phyloP scores from a whole-genome alignment of 2,329 filamentous ascomycete species.

The Aspergillus fumigatiaffinis region DNA sequence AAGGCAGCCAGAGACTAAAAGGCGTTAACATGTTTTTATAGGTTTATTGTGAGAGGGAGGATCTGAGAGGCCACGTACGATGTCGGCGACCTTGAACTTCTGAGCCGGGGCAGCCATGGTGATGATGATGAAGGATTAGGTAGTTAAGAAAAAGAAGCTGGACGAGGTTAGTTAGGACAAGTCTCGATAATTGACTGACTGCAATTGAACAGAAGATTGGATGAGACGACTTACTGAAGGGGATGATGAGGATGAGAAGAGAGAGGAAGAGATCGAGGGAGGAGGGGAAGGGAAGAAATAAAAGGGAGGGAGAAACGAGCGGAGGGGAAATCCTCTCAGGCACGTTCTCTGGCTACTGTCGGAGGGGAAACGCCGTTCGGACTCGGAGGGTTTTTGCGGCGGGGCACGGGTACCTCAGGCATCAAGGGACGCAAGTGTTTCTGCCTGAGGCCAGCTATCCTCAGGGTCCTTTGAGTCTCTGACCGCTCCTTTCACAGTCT shows the following conservation, averaged over 20 bases:
- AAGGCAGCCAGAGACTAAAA: constrained; percentile 81
- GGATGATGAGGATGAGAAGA: constrained; percentile 11
- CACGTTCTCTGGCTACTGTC: too few relatives aligned
- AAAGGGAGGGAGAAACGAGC: neutral
- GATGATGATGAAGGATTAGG: constrained; percentile 12
- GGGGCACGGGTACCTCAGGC: neutral
- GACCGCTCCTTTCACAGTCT: neutral
- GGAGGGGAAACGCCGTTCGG: too few relatives aligned
- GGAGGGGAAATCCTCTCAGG: neutral
- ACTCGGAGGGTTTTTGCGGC: neutral
- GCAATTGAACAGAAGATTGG: constrained; percentile 10
- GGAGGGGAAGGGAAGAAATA: neutral
- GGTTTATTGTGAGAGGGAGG: neutral
- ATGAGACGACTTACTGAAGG: constrained; percentile 6
- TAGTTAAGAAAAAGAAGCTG: constrained; percentile 5
- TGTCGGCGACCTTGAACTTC: constrained; percentile 98
- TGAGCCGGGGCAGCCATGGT: constrained; percentile 71
- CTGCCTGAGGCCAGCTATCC: neutral
- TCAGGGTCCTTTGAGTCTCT: neutral
- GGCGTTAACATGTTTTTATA: constrained; percentile 6
- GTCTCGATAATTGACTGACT: neutral
- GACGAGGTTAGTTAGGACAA: constrained; percentile 1
- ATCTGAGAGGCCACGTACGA: constrained; percentile 47
- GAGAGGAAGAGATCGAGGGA: constrained; percentile 11
- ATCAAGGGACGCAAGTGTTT: neutral